A percentile compares a stretch with the other conserved stretches of the same genome.
Evolutionary conservation across 75 land plant genomes (phyloP).

Genomic region (Pinus albicaulis): DNA sequence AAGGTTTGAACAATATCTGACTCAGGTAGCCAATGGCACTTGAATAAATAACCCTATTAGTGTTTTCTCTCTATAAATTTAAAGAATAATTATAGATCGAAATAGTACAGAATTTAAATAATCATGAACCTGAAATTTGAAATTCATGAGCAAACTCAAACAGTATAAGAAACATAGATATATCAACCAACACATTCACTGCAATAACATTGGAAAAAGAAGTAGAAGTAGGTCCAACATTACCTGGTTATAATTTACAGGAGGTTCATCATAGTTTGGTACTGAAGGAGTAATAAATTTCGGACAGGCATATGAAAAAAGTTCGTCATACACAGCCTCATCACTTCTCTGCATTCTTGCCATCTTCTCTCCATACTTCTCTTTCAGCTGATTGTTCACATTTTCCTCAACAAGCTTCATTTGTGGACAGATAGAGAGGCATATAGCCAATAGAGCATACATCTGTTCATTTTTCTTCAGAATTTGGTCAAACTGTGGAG

Average conservation of each 20-base stretch:
- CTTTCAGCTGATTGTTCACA: constrained; percentile 80
- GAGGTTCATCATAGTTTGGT: constrained; percentile 83
- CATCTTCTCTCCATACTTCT: constrained; percentile 95
- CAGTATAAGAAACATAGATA: background rate
- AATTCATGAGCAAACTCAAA: background rate
- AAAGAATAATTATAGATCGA: background rate
- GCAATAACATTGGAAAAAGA: background rate
- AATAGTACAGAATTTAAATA: background rate
- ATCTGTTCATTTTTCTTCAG: constrained; percentile 97
- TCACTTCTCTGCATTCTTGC: constrained; percentile 81
- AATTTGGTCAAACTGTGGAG: constrained; percentile 92
- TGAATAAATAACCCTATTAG: background rate
- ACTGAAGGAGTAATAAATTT: constrained; percentile 93
- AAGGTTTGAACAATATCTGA: background rate
- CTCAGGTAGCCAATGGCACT: background rate
- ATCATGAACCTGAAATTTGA: background rate
- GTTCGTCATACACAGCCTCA: constrained; percentile 90
- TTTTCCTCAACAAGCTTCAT: constrained; percentile 87
- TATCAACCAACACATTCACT: background rate
- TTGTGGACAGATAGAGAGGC: constrained; percentile 89
- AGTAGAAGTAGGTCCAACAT: background rate
- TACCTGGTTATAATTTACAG: constrained; percentile 96
- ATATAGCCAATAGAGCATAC: constrained; percentile 91
- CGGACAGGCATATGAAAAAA: constrained; percentile 94
- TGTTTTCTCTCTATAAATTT: background rate